phyloP scores from a whole-genome alignment of 2,329 filamentous ascomycete species.

The Aspergillus clavatus region DNA sequence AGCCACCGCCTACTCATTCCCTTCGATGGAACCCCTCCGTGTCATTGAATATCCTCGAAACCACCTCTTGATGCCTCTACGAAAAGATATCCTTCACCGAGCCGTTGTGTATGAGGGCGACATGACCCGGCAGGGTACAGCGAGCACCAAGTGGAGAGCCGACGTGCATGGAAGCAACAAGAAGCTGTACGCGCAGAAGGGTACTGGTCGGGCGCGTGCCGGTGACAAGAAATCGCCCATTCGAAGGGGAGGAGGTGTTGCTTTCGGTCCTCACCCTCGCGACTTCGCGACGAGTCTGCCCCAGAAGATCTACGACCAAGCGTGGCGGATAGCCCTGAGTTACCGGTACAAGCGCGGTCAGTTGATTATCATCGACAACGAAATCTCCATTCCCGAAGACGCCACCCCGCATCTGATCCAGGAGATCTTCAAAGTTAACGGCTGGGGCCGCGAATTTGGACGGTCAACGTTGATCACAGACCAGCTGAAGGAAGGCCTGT shows the following conservation, averaged over 20 bases:
- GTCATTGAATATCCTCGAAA: constrained; percentile 74
- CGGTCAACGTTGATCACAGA: constrained; percentile 72
- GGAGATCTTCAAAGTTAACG: constrained; percentile 65
- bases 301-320: constrained; percentile 88
- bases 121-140: constrained; percentile 78
- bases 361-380: constrained; percentile 77
- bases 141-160: constrained; percentile 71
- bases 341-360: constrained; percentile 87
- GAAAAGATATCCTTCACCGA: constrained; percentile 86
- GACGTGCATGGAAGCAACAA: constrained; percentile 78
- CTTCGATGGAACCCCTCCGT: constrained; percentile 73
- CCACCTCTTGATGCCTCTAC: constrained; percentile 80
- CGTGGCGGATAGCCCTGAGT: constrained; percentile 88
- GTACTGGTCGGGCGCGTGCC: constrained; percentile 70
- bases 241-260: constrained; percentile 77
- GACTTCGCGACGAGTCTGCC: constrained; percentile 83
- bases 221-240: constrained; percentile 80
- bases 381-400: constrained; percentile 59
- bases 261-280: constrained; percentile 83
- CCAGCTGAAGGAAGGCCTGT: constrained; percentile 57
- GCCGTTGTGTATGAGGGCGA: constrained; percentile 93
- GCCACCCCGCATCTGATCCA: constrained; percentile 54
- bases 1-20: constrained; percentile 85
- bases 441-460: constrained; percentile 62
- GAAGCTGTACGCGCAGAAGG: constrained; percentile 86